These are phyloP conservation scores for Porphyra umbilicalis DNA, from an alignment of 31 red algal species.

Conservation along the genomic window DNA sequence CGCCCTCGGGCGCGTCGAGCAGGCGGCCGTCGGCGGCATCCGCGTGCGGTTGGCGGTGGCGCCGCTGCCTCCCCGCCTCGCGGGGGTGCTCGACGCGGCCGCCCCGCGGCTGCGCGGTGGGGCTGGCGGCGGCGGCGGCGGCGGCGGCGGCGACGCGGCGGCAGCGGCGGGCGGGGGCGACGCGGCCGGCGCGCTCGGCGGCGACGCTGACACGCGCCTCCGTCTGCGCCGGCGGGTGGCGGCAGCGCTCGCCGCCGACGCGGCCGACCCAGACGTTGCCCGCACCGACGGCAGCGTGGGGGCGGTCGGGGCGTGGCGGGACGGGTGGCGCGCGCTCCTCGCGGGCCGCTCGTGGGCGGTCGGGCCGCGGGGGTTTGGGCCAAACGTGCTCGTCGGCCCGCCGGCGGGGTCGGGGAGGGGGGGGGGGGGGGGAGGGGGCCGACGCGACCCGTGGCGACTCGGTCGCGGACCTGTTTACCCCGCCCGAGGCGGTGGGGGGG, in stretches of 20 bases:
- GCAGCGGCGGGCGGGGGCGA: background rate
- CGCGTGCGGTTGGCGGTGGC: conserved; percentile 25
- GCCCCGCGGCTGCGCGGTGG: conserved; percentile 11
- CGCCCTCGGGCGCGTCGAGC: background rate
- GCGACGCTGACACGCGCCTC: background rate
- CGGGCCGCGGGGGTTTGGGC: conserved; percentile 62
- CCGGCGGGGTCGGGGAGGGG: background rate
- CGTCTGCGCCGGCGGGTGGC: background rate
- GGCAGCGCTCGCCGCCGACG: background rate
- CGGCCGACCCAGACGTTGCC: background rate
- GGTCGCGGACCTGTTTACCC: background rate
- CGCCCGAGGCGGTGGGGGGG: background rate
- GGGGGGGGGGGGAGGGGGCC: background rate
- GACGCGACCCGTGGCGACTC: background rate
- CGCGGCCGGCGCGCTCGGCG: background rate
- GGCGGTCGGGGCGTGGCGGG: background rate
- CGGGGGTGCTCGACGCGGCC: conserved; percentile 42
- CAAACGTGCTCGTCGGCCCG: conserved; percentile 77
- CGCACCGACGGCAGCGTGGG: background rate
- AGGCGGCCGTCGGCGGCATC: background rate
- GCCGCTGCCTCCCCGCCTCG: conserved; percentile 40
- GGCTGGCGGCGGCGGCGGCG: background rate
- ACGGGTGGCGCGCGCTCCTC: background rate
- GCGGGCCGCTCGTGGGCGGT: conserved; percentile 19
- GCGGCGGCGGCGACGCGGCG: background rate